These are phyloP conservation scores for Amyloporia xantha DNA, from an alignment of 768 basidiomycete genomes.

Conservation along the genomic window DNA sequence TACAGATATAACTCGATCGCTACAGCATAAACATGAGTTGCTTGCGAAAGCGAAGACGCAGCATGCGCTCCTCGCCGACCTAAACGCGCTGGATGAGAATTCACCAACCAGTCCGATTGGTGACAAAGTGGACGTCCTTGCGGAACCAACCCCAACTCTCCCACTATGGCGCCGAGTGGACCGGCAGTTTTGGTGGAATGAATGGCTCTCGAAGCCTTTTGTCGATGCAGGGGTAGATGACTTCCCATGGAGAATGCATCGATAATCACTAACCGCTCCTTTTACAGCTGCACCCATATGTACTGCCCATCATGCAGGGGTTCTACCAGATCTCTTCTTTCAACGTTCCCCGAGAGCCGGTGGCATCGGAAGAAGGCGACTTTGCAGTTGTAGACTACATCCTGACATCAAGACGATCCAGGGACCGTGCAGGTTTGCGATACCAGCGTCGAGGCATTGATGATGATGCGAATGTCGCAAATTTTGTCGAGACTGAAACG, in stretches of 20 bases:
- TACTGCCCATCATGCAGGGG: conserved; percentile 91
- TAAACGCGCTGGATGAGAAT: conserved; percentile 40
- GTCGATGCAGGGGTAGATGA: conserved; percentile 73
- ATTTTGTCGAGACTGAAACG: conserved; percentile 94
- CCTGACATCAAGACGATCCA: conserved; percentile 79
- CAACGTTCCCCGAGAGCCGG: conserved; percentile 44
- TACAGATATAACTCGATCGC: conserved; percentile 73
- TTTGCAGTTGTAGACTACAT: conserved; percentile 60
- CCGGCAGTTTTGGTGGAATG: conserved; percentile 95
- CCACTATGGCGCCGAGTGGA: conserved; percentile 92
- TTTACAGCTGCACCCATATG: conserved; percentile 70
- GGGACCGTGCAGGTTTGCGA: conserved; percentile 85
- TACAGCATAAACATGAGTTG: conserved; percentile 74
- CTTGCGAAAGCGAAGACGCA: conserved; percentile 50
- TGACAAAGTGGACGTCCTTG: conserved; percentile 43
- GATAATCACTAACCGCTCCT: background rate
- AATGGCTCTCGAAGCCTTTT: conserved; percentile 77
- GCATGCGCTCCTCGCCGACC: conserved; percentile 51
- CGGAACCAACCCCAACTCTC: conserved; percentile 69
- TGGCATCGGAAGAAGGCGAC: conserved; percentile 31
- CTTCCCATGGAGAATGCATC: background rate
- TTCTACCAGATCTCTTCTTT: conserved; percentile 77
- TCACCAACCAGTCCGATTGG: conserved; percentile 22
- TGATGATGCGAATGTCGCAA: conserved; percentile 88
- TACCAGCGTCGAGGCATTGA: conserved; percentile 95